Evolutionary conservation across 495 filamentous ascomycete genomes (phyloP), one percentile per base, ranked within the genome.

Genomic region (Polyplosphaeria fusca): DNA sequence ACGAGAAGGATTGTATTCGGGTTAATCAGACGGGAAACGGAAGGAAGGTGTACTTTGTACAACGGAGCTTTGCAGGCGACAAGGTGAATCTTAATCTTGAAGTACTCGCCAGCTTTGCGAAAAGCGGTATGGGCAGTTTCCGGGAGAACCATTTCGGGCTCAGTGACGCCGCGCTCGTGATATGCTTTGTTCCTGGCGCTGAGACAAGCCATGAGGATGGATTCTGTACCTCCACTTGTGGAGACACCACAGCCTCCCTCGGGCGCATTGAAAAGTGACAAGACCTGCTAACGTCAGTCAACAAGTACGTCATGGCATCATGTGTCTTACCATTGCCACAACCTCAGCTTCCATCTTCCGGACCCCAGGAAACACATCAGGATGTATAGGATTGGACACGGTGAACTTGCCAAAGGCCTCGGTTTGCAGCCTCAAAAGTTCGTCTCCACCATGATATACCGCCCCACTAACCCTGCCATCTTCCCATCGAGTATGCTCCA

Each of bases 321-420:
- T 32, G 43, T 16, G 50, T 30, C 67, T 59, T 72, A 84, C 89
- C 93, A 99, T 99, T 52, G 91, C 85, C 37, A 99, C 93, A 67
- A 97, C 79, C 76, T 99, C 93, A 25, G 93, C 92, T 74, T 99
- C 93, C 93, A 99, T 99, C 77, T 99, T 99, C 63, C 93, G 77
- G 25, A 99, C 91, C 30, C 91, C 93, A 38, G 93, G 93, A 74
- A 99, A 99, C 32, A 97, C 91, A 75, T 99, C 93, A 27, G 93
- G 93, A 73, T 99, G 93, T 61, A 99, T 87, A n/a, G 93, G 93
- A 71, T 99, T 99, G n/a, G 88, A 77, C 14, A 97, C 93, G 42
- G 89, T 90, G 68, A 99, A 99, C 68, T 85, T 86, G 30, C 86
- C 84, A 71, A 91, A 97, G 7, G 93, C 92, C 68, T 96, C 89